A percentile compares a stretch with the other conserved stretches of the same genome.
Evolutionary conservation across 2,329 filamentous ascomycete species (phyloP).

Genomic region (Cladobotryum protrusum): DNA sequence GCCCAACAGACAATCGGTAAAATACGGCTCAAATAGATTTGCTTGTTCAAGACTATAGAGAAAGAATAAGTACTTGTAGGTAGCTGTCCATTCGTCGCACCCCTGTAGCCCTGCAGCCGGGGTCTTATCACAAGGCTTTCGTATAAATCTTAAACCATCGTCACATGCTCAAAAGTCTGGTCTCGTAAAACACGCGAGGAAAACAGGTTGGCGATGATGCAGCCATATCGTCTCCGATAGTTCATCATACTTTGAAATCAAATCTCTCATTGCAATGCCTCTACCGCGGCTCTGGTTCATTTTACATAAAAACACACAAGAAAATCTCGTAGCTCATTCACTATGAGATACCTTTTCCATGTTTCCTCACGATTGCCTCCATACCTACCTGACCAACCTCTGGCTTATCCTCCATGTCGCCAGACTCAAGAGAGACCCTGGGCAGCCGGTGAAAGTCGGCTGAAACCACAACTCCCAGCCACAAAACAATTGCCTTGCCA

Average conservation of each 20-base stretch:
- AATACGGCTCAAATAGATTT: too few relatives aligned
- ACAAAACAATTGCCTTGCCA: not conserved
- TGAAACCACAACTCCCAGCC: not conserved
- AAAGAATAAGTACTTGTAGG: too few relatives aligned
- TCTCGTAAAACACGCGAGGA: too few relatives aligned
- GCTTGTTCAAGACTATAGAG: too few relatives aligned
- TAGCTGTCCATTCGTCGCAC: too few relatives aligned
- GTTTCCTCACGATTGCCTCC: not conserved
- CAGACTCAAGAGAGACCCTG: not conserved
- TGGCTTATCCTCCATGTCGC: not conserved
- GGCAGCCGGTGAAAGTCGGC: not conserved
- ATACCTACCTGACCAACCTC: not conserved
- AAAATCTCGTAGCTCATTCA: not conserved
- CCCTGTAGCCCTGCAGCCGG: too few relatives aligned
- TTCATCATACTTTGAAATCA: not conserved
- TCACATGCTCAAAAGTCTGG: too few relatives aligned
- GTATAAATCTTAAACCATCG: too few relatives aligned
- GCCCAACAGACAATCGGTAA: too few relatives aligned
- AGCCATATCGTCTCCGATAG: too few relatives aligned
- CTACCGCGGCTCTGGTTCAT: not conserved
- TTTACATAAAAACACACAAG: not conserved
- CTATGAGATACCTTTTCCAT: not conserved
- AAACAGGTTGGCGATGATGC: too few relatives aligned
- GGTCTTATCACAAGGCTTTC: too few relatives aligned
- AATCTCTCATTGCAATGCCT: conserved; percentile 1